A percentile compares a stretch with the other conserved stretches of the same genome.
phyloP scores from a whole-genome alignment of 2,329 filamentous ascomycete genomes.

The Aspergillus cejpii region DNA sequence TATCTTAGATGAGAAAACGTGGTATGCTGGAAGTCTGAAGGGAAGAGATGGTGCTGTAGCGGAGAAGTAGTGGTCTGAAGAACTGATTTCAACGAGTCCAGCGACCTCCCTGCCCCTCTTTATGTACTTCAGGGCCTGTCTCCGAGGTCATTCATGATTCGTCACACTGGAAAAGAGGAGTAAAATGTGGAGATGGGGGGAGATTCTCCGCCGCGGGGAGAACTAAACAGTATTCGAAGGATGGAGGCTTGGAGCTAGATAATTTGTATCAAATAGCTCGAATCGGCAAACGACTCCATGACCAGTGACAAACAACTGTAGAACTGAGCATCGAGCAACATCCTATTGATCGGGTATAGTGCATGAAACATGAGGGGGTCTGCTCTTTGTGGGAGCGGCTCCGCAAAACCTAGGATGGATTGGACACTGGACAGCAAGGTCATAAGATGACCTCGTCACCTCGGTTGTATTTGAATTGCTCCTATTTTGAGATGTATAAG shows the following conservation, averaged over 20 bases:
- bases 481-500: background rate
- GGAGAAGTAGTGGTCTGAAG: background rate
- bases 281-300: too few species aligned
- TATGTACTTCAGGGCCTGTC: too few species aligned
- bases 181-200: background rate
- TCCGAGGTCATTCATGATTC: background rate
- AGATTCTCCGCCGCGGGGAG: background rate
- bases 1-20: background rate
- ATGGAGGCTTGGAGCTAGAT: background rate
- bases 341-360: too few species aligned
- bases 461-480: background rate
- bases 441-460: too few species aligned
- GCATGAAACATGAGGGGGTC: too few species aligned
- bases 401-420: background rate
- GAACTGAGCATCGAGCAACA: too few species aligned
- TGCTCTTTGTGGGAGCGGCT: too few species aligned
- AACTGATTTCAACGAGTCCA: background rate
- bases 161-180: background rate
- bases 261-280: background rate
- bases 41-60: background rate
- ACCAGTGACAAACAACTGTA: too few species aligned
- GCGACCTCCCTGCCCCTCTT: background rate
- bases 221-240: background rate
- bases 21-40: background rate
- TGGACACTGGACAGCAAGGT: too few species aligned